These are phyloP conservation scores for Mortierella sp. DNA, from an alignment of 371 early-diverging fungal species.

Conservation along the genomic window DNA sequence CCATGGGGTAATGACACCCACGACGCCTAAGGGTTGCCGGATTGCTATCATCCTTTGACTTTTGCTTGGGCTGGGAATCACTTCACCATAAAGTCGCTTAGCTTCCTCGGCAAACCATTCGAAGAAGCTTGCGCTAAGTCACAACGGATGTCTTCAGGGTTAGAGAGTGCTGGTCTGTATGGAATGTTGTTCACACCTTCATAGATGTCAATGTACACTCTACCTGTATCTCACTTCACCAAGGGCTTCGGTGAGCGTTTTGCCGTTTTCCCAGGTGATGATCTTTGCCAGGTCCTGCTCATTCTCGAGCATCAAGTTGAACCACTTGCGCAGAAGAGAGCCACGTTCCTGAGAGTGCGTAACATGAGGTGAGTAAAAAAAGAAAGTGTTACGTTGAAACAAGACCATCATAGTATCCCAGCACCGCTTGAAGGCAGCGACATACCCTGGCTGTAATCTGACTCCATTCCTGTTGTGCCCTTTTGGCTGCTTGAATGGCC, in stretches of 20 bases:
- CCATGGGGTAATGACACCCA: slow-evolving; percentile 92
- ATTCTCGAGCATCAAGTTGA: slow-evolving; percentile 73
- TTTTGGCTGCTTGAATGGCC: slow-evolving; percentile 70
- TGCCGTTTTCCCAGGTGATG: slow-evolving; percentile 84
- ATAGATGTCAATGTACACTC: too few species aligned
- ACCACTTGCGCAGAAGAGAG: slow-evolving; percentile 73
- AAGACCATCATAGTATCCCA: too few species aligned
- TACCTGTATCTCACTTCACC: slow-evolving; percentile 85
- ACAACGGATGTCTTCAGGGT: not conserved
- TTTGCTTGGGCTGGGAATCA: slow-evolving; percentile 73
- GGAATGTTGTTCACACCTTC: too few species aligned
- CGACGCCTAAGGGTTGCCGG: slow-evolving; percentile 89
- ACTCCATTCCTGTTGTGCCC: slow-evolving; percentile 73
- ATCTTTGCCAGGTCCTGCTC: slow-evolving; percentile 80
- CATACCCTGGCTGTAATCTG: slow-evolving; percentile 67
- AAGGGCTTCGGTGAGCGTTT: slow-evolving; percentile 55
- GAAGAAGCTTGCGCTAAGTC: slow-evolving; percentile 64
- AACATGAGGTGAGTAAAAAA: too few species aligned
- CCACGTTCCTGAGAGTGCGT: slow-evolving; percentile 60
- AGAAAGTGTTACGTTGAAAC: too few species aligned
- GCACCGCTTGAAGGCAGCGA: too few species aligned
- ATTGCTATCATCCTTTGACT: slow-evolving; percentile 73
- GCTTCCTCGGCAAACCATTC: slow-evolving; percentile 93
- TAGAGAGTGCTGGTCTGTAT: too few species aligned
- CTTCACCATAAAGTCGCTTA: slow-evolving; percentile 81